phyloP scores from a whole-genome alignment of 2,329 filamentous ascomycete species.

The Ophiostoma ips region DNA sequence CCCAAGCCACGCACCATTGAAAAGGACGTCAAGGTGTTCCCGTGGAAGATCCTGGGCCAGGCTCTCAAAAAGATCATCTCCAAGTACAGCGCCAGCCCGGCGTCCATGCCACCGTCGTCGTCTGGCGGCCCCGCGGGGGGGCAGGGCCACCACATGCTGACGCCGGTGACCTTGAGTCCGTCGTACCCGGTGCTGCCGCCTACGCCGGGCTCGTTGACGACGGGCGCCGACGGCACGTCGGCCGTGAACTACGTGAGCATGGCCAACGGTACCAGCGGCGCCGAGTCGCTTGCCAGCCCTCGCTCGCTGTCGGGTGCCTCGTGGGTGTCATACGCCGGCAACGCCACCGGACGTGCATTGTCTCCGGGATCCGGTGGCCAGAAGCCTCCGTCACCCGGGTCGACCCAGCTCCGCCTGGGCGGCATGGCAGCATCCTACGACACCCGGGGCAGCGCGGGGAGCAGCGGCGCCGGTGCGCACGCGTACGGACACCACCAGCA shows the following conservation, averaged over 20 bases:
- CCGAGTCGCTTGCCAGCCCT: constrained; percentile 38
- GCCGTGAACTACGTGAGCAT: constrained; percentile 26
- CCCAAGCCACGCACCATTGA: constrained; percentile 96
- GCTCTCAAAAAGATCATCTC: constrained; percentile 97
- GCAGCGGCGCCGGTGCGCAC: constrained; percentile 1
- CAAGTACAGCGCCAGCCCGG: constrained; percentile 61
- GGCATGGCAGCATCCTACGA: constrained; percentile 23
- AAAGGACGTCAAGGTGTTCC: constrained; percentile 98
- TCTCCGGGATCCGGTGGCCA: constrained; percentile 20
- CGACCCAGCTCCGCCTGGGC: constrained; percentile 22
- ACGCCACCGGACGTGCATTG: constrained; percentile 26
- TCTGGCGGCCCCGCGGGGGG: constrained; percentile 9
- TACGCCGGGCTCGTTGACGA: constrained; percentile 25
- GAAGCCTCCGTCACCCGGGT: constrained; percentile 24
- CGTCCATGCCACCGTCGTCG: constrained; percentile 19
- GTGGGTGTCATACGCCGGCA: constrained; percentile 24
- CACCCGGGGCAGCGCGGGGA: constrained; percentile 10
- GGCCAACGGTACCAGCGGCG: constrained; percentile 25
- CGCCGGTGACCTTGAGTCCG: constrained; percentile 22
- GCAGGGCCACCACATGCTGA: constrained; percentile 26
- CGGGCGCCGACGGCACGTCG: constrained; percentile 23
- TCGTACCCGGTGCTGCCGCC: constrained; percentile 33
- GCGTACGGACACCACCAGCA: constrained; percentile 17
- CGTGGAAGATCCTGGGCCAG: constrained; percentile 77
- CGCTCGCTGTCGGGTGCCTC: constrained; percentile 34